Evolutionary conservation across 2,329 filamentous ascomycete genomes (phyloP), one percentile per base, ranked within the genome.

Genomic region (Neopestalotiopsis sp.): DNA sequence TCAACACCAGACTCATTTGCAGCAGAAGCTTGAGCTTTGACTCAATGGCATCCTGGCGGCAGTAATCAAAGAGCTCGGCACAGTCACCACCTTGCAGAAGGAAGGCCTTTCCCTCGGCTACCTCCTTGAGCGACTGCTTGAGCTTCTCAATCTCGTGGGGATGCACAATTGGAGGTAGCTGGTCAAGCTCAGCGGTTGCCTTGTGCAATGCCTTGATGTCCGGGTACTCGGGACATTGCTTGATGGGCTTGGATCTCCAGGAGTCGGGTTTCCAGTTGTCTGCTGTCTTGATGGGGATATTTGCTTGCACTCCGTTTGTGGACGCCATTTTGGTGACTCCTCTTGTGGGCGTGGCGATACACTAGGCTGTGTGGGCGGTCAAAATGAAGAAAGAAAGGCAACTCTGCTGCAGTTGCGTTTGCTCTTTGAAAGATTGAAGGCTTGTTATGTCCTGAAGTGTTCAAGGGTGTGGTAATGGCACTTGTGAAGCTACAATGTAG

Each of bases 1-100:
- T 95, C 70, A 99, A 86, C 1, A 99, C 94, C 74, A 99, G 84
- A 73, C 94, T 97, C 95, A 99, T 98, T 83, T 99, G 96, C 69
- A 99, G 85, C 38, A 99, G 88, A 32, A 99, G 89, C 83, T 98
- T 98, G 81, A 98, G 94, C 85, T 98, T 99, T 71, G 94, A 92
- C 82, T 98, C 94, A 74, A 99, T 98, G 72, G 93, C 92, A 14
- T 89, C 88, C 79, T 94, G 92, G 75, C 93, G 91, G 81, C 96
- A 99, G 85, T 99, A 99, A 81, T 96, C 94, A 77, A 99, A 99
- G 10, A 98, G 88, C 84, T 99, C 96, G 17, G 96, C 96, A 78
- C 96, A 99, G 82, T 99, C 96, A 71, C 95, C 96, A 70, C 96
- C 96, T 83, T 99, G 96, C 4, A 99, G 89, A 10, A 99, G 86